Percentiles rank a stretch among this genome's conserved stretches.
phyloP scores from a whole-genome alignment of 306 rosid genomes.

The Vachellia pachyceras region DNA sequence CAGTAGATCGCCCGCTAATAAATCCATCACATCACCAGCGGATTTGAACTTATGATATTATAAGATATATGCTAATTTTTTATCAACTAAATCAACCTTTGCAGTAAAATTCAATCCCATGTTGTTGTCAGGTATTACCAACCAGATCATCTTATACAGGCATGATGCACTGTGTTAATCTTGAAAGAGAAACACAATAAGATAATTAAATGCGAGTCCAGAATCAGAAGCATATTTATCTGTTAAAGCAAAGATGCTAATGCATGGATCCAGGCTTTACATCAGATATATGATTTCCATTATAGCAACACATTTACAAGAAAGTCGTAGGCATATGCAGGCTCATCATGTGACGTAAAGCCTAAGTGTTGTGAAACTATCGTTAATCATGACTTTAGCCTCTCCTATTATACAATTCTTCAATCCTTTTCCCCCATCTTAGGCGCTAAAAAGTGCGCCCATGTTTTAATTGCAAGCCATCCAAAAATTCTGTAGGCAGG shows the following conservation, averaged over 20 bases:
- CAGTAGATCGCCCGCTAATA: too few relatives aligned
- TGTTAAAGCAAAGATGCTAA: neutral
- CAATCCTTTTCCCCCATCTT: neutral
- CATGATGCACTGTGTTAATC: neutral
- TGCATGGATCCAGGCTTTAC: neutral
- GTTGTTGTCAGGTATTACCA: neutral
- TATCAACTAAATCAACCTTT: too few relatives aligned
- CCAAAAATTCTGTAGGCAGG: neutral
- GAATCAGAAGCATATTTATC: neutral
- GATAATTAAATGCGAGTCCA: neutral
- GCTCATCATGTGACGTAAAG: neutral
- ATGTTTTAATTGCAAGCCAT: neutral
- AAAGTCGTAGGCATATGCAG: neutral
- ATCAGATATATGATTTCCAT: neutral
- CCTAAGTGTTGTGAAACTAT: neutral
- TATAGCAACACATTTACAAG: neutral
- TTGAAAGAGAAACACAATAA: too few relatives aligned
- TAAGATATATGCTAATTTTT: too few relatives aligned
- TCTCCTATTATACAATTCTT: neutral
- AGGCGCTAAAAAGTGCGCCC: neutral
- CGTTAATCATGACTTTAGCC: neutral
- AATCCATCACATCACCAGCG: too few relatives aligned
- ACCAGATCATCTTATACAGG: neutral
- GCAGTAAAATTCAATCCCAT: neutral
- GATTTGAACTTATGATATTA: too few relatives aligned